Conservation (phyloP, 1,284 basidiomycete species). For the Clitocybe nebularis region DNA sequence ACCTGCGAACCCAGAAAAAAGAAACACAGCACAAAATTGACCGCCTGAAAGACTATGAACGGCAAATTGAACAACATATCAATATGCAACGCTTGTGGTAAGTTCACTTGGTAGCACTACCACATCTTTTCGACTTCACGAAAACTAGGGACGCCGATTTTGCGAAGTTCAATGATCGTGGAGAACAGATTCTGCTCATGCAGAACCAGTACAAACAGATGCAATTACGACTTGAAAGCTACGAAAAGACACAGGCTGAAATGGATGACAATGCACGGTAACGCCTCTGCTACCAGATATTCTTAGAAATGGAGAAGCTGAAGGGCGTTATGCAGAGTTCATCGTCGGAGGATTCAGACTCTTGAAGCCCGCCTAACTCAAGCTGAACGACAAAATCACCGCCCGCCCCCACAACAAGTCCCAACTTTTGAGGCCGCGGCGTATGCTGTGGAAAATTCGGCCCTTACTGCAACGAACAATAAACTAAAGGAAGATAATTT, state of each 20-base stretch:
- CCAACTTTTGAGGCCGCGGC: constrained; percentile 30
- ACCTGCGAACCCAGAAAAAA: constrained; percentile 61
- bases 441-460: constrained; percentile 42
- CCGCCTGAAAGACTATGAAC: constrained; percentile 67
- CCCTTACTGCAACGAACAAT: constrained; percentile 42
- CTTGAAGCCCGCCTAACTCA: constrained; percentile 51
- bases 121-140: neutral
- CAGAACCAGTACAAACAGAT: constrained; percentile 58
- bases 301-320: too few relatives aligned
- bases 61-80: constrained; percentile 67
- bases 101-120: neutral
- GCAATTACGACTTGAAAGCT: constrained; percentile 55
- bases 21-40: constrained; percentile 73
- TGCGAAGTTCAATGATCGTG: constrained; percentile 60
- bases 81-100: constrained; percentile 71
- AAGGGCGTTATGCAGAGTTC: constrained; percentile 43
- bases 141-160: constrained; percentile 66
- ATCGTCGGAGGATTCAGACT: constrained; percentile 53
- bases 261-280: constrained; percentile 57
- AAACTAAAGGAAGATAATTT: constrained; percentile 55
- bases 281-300: constrained; percentile 13
- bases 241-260: constrained; percentile 45
- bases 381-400: constrained; percentile 19
- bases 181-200: constrained; percentile 51
- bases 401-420: constrained; percentile 16